Evolutionary conservation across 1,284 basidiomycete genomes (phyloP), one percentile per base, ranked within the genome.

Genomic region (Ustilago lituana): DNA sequence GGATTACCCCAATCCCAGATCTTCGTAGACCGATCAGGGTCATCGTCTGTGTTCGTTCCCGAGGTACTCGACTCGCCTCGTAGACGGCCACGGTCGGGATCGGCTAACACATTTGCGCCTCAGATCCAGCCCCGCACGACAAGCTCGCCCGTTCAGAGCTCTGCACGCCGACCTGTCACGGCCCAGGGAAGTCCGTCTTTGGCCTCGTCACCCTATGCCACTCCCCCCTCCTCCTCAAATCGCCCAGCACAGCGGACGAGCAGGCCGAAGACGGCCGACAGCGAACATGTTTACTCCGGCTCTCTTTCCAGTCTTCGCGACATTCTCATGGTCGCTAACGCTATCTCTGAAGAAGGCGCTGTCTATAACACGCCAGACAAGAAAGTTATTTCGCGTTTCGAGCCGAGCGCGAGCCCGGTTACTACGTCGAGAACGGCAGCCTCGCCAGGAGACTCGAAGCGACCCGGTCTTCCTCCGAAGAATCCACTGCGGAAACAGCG

Each of bases 401-500:
- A 53, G 11, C 23, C 45, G 2, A 49, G 20, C 36, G 7, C 26
- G 0, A 46, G 36, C 15, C 19, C 22, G 1, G 37, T 44, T n/a
- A 8, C 49, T 20, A n/a, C 45, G 11, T 31, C 46, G 5, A 44
- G 29, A 5, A 11, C 29, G 5, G 31, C 24, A 11, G 31, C 32
- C 8, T 55, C 59, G 5, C 55, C 55, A 2, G 26, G 17, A 38
- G 60, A 56, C 6, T 24, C 36, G 4, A 52, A 24, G 41, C 44
- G 53, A 26, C 68, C 68, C 6, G 68, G 68, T 3, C 37, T 71
- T 14, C 68, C 68, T 11, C 68, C 68, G 4, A 71, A 71, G 48
- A 71, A 71, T 40, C 68, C 68, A 11, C 48, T 71, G 2, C 68
- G 68, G 11, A 66, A 56, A 15, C 63, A 66, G n/a, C 40, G 58